These are phyloP conservation scores for Aspergillus melleus DNA, from an alignment of 2,329 filamentous ascomycete genomes.

Conservation along the genomic window DNA sequence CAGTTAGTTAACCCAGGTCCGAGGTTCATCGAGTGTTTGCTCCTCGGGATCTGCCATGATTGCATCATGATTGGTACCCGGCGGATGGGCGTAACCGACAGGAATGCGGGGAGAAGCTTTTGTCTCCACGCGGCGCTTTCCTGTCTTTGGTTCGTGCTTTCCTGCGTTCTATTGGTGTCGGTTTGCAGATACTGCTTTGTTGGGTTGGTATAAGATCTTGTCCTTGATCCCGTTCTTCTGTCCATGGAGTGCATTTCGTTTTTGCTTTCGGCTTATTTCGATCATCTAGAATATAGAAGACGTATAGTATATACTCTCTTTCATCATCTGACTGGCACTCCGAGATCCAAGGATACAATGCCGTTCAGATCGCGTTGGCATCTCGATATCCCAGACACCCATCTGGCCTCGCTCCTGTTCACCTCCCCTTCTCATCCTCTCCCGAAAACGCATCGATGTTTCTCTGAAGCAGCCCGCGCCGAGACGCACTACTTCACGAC, in stretches of 20 bases:
- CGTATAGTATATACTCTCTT: no score
- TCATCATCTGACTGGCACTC: not conserved
- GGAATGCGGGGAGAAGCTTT: not conserved
- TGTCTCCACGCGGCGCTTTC: not conserved
- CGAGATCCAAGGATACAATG: conserved; percentile 36
- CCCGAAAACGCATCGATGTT: conserved; percentile 46
- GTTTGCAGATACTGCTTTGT: not conserved
- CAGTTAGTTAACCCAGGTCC: not conserved
- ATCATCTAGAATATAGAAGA: not conserved
- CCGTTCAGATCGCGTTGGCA: conserved; percentile 54
- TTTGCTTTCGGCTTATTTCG: not conserved
- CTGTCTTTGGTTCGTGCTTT: not conserved
- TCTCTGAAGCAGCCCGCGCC: conserved; percentile 67
- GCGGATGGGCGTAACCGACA: not conserved
- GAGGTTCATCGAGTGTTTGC: not conserved
- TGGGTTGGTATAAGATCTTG: no score
- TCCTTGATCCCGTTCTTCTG: not conserved
- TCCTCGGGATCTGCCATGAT: not conserved
- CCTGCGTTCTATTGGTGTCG: not conserved
- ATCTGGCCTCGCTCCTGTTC: conserved; percentile 47
- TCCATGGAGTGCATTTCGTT: not conserved
- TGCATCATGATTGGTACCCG: not conserved
- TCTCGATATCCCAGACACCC: conserved; percentile 48
- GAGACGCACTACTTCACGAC: conserved; percentile 67
- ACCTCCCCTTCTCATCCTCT: conserved; percentile 49